Base-by-base conservation (phyloP, 2,329 filamentous ascomycete genomes). In the Colletotrichum sansevieriae region DNA sequence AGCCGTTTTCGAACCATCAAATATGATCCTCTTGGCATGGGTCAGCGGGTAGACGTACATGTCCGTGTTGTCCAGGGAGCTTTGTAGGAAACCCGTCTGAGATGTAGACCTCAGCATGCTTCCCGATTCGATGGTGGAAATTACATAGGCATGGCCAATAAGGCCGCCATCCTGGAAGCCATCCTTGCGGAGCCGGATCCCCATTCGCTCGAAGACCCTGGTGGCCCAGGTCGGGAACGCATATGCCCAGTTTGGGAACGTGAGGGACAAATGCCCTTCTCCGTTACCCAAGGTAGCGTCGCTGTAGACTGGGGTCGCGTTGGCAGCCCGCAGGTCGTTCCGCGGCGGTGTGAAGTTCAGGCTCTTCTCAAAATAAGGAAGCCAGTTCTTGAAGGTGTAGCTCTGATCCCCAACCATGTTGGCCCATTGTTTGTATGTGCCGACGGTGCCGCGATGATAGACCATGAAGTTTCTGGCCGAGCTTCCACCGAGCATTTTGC, bases 1-100 rank as follows among this genome's bases (percentile, higher is more conserved):
- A 0, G 82, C 83, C 55, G 75, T 80, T 56, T 76, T 82, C 0
- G 77, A 66, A 67, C 44, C 44, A 51, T 83, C 72, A 51, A 86
- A 87, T 0, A 84, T 18, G 1, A 88, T 78, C 49, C 78, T 80
- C 70, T 82, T 80, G 3, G 81, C 85, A 4, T 82, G 74, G 0
- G 83, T 84, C 4, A 77, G 60, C 0, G 73, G 74, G 55, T 82
- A 85, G 0, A 85, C 72, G 0, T 71, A 65, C 49, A 73, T 70
- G 5, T 72, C 72, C 5, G 74, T 77, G 0, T 70, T 63, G 63
- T 80, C 83, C 0, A 78, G 76, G 4, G 79, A 74, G 59, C 81
- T 74, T 74, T 4, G 76, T 80, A 1, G 82, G 77, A 20, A 75
- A 76, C 3, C 79, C 9, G 68, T 72, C 65, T 74, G 66, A 10